Evolutionary conservation across 2,329 filamentous ascomycete genomes (phyloP).

Genomic region (Phoma sp.): DNA sequence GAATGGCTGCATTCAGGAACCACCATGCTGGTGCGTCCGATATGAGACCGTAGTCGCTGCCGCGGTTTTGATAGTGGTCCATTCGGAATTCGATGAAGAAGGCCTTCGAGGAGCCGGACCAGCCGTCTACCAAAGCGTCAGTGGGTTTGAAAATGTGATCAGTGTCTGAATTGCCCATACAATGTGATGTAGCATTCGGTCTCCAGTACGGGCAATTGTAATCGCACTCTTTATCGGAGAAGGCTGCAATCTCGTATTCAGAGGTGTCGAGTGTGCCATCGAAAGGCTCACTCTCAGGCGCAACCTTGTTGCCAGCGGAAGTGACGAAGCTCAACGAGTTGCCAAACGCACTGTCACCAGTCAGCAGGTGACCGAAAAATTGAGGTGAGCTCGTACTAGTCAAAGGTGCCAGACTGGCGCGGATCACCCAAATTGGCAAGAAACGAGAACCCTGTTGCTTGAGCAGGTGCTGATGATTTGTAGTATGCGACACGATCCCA

Average conservation of each 20-base stretch:
- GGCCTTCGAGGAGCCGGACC: constrained; percentile 72
- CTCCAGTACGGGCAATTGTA: constrained; percentile 58
- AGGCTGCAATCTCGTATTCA: constrained; percentile 44
- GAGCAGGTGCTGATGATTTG: constrained; percentile 48
- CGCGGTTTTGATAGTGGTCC: constrained; percentile 53
- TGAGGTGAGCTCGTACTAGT: constrained; percentile 48
- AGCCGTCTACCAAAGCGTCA: constrained; percentile 64
- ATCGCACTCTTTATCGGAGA: constrained; percentile 54
- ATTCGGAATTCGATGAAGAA: constrained; percentile 79
- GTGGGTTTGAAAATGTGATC: background rate
- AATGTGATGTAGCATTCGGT: constrained; percentile 59
- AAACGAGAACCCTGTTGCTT: constrained; percentile 63
- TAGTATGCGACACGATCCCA: constrained; percentile 60
- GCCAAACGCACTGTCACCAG: constrained; percentile 56
- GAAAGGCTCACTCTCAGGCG: constrained; percentile 59
- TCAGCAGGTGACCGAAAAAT: constrained; percentile 6
- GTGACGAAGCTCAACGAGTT: constrained; percentile 65
- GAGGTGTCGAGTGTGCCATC: constrained; percentile 52
- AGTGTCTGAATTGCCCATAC: too few relatives aligned
- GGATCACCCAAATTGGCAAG: constrained; percentile 64
- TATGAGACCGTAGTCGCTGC: constrained; percentile 51
- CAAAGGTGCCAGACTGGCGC: constrained; percentile 62
- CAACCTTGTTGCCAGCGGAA: constrained; percentile 55
- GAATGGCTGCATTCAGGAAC: constrained; percentile 77
- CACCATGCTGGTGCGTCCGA: constrained; percentile 77